Evolutionary conservation across 192 early-diverging fungal genomes (phyloP).

Genomic region (Geranomyces variabilis): DNA sequence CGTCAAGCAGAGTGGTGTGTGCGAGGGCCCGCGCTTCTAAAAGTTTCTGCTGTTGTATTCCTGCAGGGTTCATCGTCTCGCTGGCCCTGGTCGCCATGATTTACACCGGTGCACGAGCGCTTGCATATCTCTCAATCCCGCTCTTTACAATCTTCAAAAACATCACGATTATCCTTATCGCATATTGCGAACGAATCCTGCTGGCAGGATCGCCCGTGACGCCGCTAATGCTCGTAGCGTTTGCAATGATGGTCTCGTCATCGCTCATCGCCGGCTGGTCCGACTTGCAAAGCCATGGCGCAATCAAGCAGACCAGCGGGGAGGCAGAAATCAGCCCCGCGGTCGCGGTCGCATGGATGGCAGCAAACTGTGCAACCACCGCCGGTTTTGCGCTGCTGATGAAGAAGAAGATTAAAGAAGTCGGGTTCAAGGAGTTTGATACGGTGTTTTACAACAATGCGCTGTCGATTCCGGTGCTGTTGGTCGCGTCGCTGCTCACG

Average conservation of each 20-base stretch:
- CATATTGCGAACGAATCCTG: constrained; percentile 86
- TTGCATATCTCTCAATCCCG: constrained; percentile 91
- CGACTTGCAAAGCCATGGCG: constrained; percentile 42
- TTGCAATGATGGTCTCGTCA: constrained; percentile 77
- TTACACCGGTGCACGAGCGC: constrained; percentile 92
- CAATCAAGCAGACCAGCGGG: constrained; percentile 32
- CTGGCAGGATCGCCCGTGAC: constrained; percentile 81
- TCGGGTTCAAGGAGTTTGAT: constrained; percentile 96
- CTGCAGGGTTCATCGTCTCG: constrained; percentile 79
- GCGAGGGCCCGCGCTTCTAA: not conserved
- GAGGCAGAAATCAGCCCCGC: not conserved
- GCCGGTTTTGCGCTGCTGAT: constrained; percentile 88
- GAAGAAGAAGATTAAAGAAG: constrained; percentile 85
- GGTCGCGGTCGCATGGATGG: constrained; percentile 77
- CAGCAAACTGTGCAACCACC: constrained; percentile 85
- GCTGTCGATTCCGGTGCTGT: constrained; percentile 75
- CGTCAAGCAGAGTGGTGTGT: not conserved
- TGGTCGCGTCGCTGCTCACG: constrained; percentile 41
- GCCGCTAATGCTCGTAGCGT: constrained; percentile 77
- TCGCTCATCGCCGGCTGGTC: constrained; percentile 80
- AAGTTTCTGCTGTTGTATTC: constrained; percentile 8
- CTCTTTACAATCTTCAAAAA: constrained; percentile 99
- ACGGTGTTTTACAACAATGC: constrained; percentile 97
- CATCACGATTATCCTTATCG: constrained; percentile 95
- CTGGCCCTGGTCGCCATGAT: constrained; percentile 89